Conservation (phyloP, 2,329 filamentous ascomycete genomes). For the Curvularia verruculosa region DNA sequence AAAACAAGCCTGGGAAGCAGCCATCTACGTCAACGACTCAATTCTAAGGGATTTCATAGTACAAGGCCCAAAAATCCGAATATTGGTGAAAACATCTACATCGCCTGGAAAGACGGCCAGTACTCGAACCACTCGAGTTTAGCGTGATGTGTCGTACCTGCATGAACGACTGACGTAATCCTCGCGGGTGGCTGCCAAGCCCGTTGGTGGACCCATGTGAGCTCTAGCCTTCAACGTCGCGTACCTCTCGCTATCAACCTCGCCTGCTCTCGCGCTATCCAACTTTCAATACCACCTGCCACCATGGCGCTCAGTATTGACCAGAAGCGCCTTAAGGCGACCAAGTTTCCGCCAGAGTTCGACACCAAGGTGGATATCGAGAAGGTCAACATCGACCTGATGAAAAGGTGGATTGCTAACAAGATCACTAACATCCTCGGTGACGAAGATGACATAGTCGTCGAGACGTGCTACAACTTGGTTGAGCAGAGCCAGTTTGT, state of each 20-base stretch:
- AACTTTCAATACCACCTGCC: conserved; percentile 4
- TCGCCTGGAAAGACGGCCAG: too few relatives aligned
- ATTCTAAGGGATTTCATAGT: too few relatives aligned
- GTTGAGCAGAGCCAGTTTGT: conserved; percentile 79
- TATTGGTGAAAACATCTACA: too few relatives aligned
- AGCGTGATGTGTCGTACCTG: conserved; percentile 17
- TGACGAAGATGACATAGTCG: conserved; percentile 95
- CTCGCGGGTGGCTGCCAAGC: conserved; percentile 11
- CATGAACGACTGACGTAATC: conserved; percentile 25
- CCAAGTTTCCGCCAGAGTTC: conserved; percentile 93
- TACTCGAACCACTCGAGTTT: background rate
- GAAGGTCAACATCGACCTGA: conserved; percentile 95
- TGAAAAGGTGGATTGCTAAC: conserved; percentile 98
- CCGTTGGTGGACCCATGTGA: conserved; percentile 16
- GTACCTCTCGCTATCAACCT: conserved; percentile 9
- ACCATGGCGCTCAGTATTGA: conserved; percentile 83
- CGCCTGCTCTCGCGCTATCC: background rate
- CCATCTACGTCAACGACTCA: too few relatives aligned
- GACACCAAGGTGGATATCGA: conserved; percentile 95
- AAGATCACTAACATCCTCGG: conserved; percentile 86
- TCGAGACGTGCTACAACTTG: conserved; percentile 76
- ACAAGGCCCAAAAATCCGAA: too few relatives aligned
- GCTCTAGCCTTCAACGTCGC: conserved; percentile 19
- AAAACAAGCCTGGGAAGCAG: background rate
- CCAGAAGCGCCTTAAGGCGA: conserved; percentile 85